Evolutionary conservation across 164 flowering plant species (phyloP).

Genomic region (Pachysandra terminalis): DNA sequence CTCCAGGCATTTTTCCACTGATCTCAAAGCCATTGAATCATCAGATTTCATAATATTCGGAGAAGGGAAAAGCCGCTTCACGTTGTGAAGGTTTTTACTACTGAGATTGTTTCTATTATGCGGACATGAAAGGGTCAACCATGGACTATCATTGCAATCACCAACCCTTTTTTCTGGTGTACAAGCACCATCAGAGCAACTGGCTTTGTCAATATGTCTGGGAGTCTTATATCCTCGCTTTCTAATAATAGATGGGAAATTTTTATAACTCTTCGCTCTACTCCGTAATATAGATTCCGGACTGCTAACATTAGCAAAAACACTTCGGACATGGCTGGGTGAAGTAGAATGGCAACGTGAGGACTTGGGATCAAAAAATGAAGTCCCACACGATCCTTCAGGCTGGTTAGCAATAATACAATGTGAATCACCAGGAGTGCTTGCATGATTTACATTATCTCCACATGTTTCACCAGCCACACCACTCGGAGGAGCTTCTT

Average conservation of each 20-base stretch:
- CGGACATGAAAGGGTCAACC: constrained; percentile 1
- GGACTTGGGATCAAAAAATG: constrained; percentile 1
- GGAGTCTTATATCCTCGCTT: constrained; percentile 22
- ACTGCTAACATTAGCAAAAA: constrained; percentile 15
- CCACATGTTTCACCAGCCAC: not conserved
- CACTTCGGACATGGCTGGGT: constrained; percentile 8
- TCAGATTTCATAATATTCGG: constrained; percentile 9
- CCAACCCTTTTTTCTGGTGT: constrained; percentile 21
- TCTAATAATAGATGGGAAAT: constrained; percentile 51
- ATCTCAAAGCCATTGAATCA: constrained; percentile 12
- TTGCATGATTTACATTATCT: constrained; percentile 11
- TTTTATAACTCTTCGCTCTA: constrained; percentile 37
- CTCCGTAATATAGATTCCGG: constrained; percentile 42
- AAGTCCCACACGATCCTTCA: not conserved
- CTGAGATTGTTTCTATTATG: constrained; percentile 8
- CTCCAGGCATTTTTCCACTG: constrained; percentile 35
- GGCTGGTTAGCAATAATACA: not conserved
- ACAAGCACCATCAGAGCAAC: constrained; percentile 9
- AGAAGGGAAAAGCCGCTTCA: constrained; percentile 22
- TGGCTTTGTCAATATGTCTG: constrained; percentile 6
- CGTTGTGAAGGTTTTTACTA: constrained; percentile 9
- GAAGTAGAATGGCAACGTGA: constrained; percentile 18
- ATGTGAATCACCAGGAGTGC: constrained; percentile 11
- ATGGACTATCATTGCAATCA: constrained; percentile 5
- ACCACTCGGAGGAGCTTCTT: not conserved